A percentile compares a stretch with the other conserved stretches of the same genome.
These are phyloP conservation scores for Pueraria montana DNA, from an alignment of 306 rosid genomes.

Conservation along the genomic window DNA sequence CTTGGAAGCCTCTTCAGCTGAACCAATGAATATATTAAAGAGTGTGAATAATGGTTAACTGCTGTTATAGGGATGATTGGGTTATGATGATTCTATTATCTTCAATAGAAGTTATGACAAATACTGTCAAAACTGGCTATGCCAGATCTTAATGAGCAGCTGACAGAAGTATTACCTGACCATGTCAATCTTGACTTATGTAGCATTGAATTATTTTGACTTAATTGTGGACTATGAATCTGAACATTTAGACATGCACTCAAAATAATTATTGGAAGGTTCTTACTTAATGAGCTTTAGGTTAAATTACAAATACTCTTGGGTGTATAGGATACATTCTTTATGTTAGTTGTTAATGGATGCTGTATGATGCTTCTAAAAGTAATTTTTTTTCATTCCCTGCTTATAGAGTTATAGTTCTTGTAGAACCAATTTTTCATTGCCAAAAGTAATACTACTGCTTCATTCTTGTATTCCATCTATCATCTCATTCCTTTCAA, in stretches of 20 bases:
- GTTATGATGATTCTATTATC: neutral
- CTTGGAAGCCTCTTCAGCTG: neutral
- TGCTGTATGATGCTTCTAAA: conserved; percentile 27
- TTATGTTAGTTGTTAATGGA: conserved; percentile 6
- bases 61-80: neutral
- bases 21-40: conserved; percentile 3
- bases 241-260: neutral
- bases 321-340: neutral
- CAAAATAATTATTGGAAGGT: neutral
- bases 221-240: neutral
- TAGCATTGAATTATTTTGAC: conserved; percentile 10
- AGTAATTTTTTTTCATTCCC: neutral
- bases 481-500: conserved; percentile 47
- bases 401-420: conserved; percentile 40
- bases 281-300: conserved; percentile 32
- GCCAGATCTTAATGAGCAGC: neutral
- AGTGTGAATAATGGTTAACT: neutral
- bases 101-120: neutral
- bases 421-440: conserved; percentile 25
- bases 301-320: conserved; percentile 16
- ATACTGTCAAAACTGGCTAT: conserved; percentile 21
- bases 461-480: conserved; percentile 34
- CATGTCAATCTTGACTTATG: conserved; percentile 17
- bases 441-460: conserved; percentile 20
- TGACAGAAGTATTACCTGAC: conserved; percentile 22